A percentile compares a stretch with the other conserved stretches of the same genome.
phyloP scores from a whole-genome alignment of 768 basidiomycete species.

The Collybia nuda region DNA sequence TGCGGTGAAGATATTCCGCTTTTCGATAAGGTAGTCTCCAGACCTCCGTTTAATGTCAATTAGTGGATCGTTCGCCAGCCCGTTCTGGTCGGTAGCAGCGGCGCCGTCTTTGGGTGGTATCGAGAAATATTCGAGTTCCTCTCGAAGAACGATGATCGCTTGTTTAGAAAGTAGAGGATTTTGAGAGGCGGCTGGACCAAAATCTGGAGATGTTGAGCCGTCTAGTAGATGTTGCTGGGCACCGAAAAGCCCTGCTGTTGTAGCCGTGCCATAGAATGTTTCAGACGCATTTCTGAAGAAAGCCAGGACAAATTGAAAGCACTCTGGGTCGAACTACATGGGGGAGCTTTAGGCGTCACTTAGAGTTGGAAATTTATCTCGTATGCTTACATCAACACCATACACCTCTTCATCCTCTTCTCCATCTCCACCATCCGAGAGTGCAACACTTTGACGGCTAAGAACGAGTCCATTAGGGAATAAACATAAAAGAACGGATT shows the following conservation, averaged over 20 bases:
- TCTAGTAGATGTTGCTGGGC: slow-evolving; percentile 83
- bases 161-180: slow-evolving; percentile 95
- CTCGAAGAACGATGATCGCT: slow-evolving; percentile 96
- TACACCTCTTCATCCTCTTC: slow-evolving; percentile 93
- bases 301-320: slow-evolving; percentile 88
- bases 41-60: slow-evolving; percentile 83
- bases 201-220: slow-evolving; percentile 57
- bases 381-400: slow-evolving; percentile 84
- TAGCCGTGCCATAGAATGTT: slow-evolving; percentile 85
- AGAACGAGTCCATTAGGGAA: slow-evolving; percentile 97
- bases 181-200: slow-evolving; percentile 65
- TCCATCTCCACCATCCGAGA: slow-evolving; percentile 72
- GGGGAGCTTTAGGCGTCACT: not conserved
- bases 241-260: slow-evolving; percentile 67
- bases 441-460: slow-evolving; percentile 77
- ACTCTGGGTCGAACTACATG: slow-evolving; percentile 91
- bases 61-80: slow-evolving; percentile 76
- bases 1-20: slow-evolving; percentile 94
- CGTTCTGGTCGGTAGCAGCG: slow-evolving; percentile 71
- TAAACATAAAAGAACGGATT: slow-evolving; percentile 92
- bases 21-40: slow-evolving; percentile 85
- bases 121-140: slow-evolving; percentile 97
- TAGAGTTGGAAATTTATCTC: not conserved
- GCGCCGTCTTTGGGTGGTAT: slow-evolving; percentile 75
- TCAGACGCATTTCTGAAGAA: slow-evolving; percentile 92